A percentile compares a stretch with the other conserved stretches of the same genome.
These are phyloP conservation scores for Colletotrichum acutatum DNA, from an alignment of 2,329 filamentous ascomycete genomes.

Conservation along the genomic window DNA sequence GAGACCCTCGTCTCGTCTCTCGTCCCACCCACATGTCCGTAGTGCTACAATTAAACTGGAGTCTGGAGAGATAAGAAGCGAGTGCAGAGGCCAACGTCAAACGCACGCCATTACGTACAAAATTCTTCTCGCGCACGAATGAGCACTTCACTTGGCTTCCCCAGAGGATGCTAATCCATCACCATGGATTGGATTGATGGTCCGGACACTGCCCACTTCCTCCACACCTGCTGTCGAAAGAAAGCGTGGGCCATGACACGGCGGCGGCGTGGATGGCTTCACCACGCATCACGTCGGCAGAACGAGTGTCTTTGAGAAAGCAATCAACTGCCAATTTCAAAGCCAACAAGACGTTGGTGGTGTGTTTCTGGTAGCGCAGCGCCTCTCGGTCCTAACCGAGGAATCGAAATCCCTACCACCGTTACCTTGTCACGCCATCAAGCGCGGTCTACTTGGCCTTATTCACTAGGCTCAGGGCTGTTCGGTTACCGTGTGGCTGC, in stretches of 20 bases:
- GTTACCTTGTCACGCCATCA: background rate
- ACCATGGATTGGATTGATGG: constrained; percentile 17
- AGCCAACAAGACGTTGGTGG: background rate
- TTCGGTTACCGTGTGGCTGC: background rate
- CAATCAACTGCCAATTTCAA: background rate
- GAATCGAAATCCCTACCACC: background rate
- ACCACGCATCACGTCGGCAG: background rate
- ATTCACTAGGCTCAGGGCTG: background rate
- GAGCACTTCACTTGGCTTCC: constrained; percentile 8
- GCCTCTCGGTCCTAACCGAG: background rate
- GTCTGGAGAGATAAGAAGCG: constrained; percentile 33
- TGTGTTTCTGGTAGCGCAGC: background rate
- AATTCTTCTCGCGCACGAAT: constrained; percentile 26
- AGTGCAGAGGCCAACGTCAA: constrained; percentile 34
- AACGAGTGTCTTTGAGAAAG: background rate
- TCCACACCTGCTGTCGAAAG: constrained; percentile 5
- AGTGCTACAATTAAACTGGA: background rate
- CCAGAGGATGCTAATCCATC: constrained; percentile 32
- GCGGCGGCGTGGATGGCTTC: background rate
- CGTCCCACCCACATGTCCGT: background rate
- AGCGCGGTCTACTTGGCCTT: background rate
- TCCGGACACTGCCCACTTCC: constrained; percentile 1
- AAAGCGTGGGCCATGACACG: background rate
- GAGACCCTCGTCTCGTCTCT: constrained; percentile 1
- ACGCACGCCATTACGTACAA: constrained; percentile 29